Base-by-base conservation (phyloP, 2,329 filamentous ascomycete species). In the Stachybotrys elegans region DNA sequence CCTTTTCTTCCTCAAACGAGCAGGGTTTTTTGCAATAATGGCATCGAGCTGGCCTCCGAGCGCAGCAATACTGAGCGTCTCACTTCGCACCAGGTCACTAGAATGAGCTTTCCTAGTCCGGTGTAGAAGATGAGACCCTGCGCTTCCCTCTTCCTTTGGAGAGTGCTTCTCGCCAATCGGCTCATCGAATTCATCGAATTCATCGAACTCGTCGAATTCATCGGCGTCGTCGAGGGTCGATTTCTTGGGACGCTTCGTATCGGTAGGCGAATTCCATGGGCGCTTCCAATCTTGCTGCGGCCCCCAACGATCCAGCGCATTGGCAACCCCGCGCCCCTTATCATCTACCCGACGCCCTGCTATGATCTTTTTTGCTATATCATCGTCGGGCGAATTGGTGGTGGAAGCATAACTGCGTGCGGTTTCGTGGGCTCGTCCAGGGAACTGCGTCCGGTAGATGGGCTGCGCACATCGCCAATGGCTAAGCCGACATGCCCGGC, bases 11-110 rank as follows among this genome's bases (percentile, higher is more conserved):
- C 44, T 54, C 46, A 63, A 49, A 36, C 52, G 54, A 19, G 67
- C 61, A 7, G 65, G 62, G 35, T 68, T 66, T 20, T 63, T 61
- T 41, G 79, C 61, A 27, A 80, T 62, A 37, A 80, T 69, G 20
- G 72, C 71, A 14, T 70, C 62, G 12, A 69, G 68, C 3, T 57
- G 58, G 23, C 56, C 45, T 17, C 67, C 67, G 4, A 70, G 59
- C 1, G 65, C 62, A 4, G 54, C 50, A 14, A 64, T 52, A 2
- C 57, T 58, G 6, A 70, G 48, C 21, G 51, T 47, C n/a, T 57
- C 50, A 20, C 61, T 56, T 4, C 55, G 52, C 1, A 67, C 39
- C 13, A 65, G 55, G 4, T 46, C 47, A 43, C 25, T 29, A 12
- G 25, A 20, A n/a, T n/a, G n/a, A n/a, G n/a, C n/a, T n/a, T n/a